Evolutionary conservation across 2,329 filamentous ascomycete genomes (phyloP).

Genomic region (Ophiostoma populinum): DNA sequence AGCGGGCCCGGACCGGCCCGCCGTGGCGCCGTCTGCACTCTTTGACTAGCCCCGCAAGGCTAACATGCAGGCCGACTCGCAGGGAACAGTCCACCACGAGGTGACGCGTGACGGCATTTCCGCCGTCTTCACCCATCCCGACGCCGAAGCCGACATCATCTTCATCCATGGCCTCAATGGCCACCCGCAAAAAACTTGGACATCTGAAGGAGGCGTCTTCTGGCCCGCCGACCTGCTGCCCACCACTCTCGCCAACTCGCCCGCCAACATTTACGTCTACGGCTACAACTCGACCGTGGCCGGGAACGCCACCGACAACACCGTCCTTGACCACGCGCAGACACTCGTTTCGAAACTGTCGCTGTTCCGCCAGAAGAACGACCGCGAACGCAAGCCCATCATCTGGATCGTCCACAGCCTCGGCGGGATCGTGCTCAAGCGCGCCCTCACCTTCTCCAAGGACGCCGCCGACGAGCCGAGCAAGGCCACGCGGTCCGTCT

Average conservation of each 20-base stretch:
- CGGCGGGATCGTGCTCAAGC: conserved; percentile 55
- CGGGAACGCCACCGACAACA: conserved; percentile 40
- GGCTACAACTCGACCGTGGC: conserved; percentile 57
- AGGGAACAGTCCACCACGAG: conserved; percentile 4
- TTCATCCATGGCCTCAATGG: conserved; percentile 58
- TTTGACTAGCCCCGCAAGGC: too few species aligned
- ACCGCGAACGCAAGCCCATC: conserved; percentile 44
- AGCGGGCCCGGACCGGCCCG: too few species aligned
- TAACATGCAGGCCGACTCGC: too few species aligned
- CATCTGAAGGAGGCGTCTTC: conserved; percentile 37
- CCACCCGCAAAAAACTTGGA: conserved; percentile 46
- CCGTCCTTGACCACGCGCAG: conserved; percentile 54
- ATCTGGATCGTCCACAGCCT: conserved; percentile 63
- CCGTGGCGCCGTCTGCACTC: too few species aligned
- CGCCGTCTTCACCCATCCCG: conserved; percentile 39
- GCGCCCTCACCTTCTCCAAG: conserved; percentile 49
- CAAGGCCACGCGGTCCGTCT: conserved; percentile 50
- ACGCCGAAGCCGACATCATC: conserved; percentile 46
- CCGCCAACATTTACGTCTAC: conserved; percentile 51
- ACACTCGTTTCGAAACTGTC: conserved; percentile 46
- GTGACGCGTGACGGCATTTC: conserved; percentile 34
- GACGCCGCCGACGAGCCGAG: conserved; percentile 41
- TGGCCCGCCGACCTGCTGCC: conserved; percentile 57
- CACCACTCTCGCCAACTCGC: conserved; percentile 33
- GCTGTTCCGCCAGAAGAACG: conserved; percentile 41